Base-by-base conservation (phyloP, 352 stramenopile species). In the Pythium myriotylum region DNA sequence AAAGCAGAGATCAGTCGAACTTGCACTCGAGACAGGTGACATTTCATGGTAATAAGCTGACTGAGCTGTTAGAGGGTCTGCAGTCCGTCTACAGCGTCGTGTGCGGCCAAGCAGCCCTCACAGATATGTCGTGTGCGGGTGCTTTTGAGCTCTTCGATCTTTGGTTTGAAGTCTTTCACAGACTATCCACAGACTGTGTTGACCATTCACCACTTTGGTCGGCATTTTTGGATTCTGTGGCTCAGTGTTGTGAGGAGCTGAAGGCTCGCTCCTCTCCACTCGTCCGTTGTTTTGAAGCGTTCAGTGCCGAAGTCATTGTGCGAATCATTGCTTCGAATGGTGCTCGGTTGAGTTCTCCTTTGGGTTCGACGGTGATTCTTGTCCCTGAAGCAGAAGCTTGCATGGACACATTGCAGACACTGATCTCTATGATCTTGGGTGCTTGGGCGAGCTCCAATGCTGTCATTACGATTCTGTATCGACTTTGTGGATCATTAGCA, bases 211-310 rank as follows among this genome's bases (percentile, higher is more conserved):
- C 41, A 35, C 24, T 17, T 0, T 67, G 59, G 59, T 57, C 61
- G 20, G 52, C 29, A 26, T 68, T 62, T 48, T n/a, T 68, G 19
- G 54, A 57, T 29, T 17, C 54, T 1, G 14, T 68, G 2, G 46
- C 61, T 6, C 53, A 68, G 22, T 62, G 52, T 32, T 62, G 46
- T 39, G 61, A 62, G 54, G 45, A 58, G 32, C 46, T 62, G 7
- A 39, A 63, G 24, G 9, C 16, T 12, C 22, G 16, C 8, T 33
- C 37, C 17, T 5, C 12, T 6, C 19, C 1, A 2, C 19, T 37
- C 2, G 4, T 16, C 9, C 12, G 16, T 1, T 29, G 20, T 10
- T 69, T 64, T n/a, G 29, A 60, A 47, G 48, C 5, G 14, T 69
- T 69, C 39, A 49, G 63, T 24, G 52, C 20, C 2, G 51, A 58